Base-by-base conservation (phyloP, 1,139 yeast species). In the Zygotorulaspora mrakii region DNA sequence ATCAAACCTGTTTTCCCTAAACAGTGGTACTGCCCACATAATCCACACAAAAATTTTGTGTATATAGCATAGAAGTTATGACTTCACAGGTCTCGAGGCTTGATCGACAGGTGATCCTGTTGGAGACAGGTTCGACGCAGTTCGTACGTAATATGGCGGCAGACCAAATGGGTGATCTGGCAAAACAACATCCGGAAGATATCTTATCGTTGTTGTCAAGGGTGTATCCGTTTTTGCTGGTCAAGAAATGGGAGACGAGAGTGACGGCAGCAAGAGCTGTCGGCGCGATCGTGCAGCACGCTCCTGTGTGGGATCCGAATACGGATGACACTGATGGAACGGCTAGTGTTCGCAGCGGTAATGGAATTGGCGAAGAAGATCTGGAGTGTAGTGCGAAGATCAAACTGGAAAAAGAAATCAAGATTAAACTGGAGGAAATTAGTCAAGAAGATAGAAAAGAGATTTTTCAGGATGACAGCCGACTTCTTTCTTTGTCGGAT, bases 71-170 rank as follows among this genome's bases (percentile, higher is more conserved):
- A 14, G 21, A 29, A 20, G 33, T 11, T 8, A 61, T 61, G 65
- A 57, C 63, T 5, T 61, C 62, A 13, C 55, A 52, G 37, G 61
- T 65, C 48, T 67, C 71, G 31, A 64, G 78, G 44, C 67, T 83
- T 57, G 94, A 83, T 59, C 69, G 94, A 47, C 77, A 82, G 59
- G 91, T 82, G 47, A 76, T 81, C 17, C 69, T 91, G 46, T 69
- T 94, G 50, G 98, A 94, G 66, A 86, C 96, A 2, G 98, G 98
- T 10, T 87, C 96, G 11, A 88, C 97, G 5, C 86, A 87, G 27
- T 85, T 87, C 61, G 94, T 94, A 35, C 76, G 98, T 51, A 87
- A 86, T 57, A 87, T 96, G 9, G 99, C 98, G 0, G 98, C 98
- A 2, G 96, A 91, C 58, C 99, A 94, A 65, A 71, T 94, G 52